Evolutionary conservation across 2,329 filamentous ascomycete species (phyloP), one percentile per base, ranked within the genome.

Genomic region (Phaeosphaeria sp.): DNA sequence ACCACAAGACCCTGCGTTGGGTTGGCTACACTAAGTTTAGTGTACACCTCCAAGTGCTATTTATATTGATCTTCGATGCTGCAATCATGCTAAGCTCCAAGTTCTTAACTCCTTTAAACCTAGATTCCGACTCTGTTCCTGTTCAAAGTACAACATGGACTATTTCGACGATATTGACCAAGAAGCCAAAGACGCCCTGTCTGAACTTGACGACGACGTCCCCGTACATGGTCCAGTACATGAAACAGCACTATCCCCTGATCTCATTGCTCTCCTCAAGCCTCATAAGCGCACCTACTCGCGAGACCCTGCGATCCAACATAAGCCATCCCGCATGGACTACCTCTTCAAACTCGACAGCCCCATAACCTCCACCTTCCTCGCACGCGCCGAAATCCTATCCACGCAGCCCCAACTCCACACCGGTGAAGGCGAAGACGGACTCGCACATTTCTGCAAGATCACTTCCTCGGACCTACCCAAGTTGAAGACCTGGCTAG

Each of bases 401-500:
- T 24, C 49, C 40, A 44, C 39, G n/a, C 49, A 51, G 44, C 39
- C 49, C 6, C 30, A 21, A 44, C 17, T 51, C 8, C 11, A 44
- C 39, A 7, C 33, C 11, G 49, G 49, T 7, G 40, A 51, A 21
- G 18, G 40, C 18, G 49, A 51, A 17, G 22, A 44, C 24, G 49
- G 49, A 17, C n/a, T 51, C 39, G 49, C 49, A 20, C 49, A 44
- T 21, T 51, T 51, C 18, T 51, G 49, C 39, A 39, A 51, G 45
- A n/a, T 51, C 22, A 51, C 18, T 22, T 21, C 8, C 11, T 11
- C n/a, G 24, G 39, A 44, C 33, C 13, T 51, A 11, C 39, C 39
- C 39, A 44, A 20, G 11, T 21, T 51, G 22, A 51, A 45, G 24
- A n/a, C 18, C 22, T 51, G 49, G 39, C 39, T 51, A 30, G 15